Evolutionary conservation across 768 basidiomycete genomes (phyloP).

Genomic region (Cubamyces lactineus): DNA sequence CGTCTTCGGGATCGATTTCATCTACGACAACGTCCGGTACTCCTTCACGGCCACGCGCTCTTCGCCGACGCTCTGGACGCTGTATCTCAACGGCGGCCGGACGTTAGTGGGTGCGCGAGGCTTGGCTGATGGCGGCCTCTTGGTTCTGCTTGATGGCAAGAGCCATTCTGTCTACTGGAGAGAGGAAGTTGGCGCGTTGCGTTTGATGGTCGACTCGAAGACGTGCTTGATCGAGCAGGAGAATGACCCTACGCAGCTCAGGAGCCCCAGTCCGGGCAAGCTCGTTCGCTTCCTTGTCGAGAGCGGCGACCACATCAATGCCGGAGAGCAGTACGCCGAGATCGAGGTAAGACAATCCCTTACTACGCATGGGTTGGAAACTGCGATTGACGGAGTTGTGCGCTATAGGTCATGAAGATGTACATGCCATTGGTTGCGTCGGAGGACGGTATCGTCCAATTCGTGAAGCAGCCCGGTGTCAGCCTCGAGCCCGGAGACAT

Average conservation of each 20-base stretch:
- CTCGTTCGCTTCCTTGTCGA: conserved; percentile 93
- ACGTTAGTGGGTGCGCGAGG: conserved; percentile 91
- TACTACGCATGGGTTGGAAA: background rate
- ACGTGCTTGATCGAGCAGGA: conserved; percentile 99
- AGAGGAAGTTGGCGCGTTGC: conserved; percentile 93
- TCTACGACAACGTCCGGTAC: conserved; percentile 94
- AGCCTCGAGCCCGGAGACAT: conserved; percentile 97
- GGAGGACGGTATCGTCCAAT: conserved; percentile 92
- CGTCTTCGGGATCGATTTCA: conserved; percentile 95
- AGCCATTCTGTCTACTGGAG: conserved; percentile 98
- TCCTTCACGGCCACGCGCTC: conserved; percentile 95
- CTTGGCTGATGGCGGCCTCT: conserved; percentile 92
- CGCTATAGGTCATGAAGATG: conserved; percentile 92
- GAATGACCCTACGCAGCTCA: conserved; percentile 96
- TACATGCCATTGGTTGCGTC: conserved; percentile 96
- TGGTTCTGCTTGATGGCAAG: conserved; percentile 88
- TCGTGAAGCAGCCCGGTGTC: conserved; percentile 98
- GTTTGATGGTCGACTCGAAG: conserved; percentile 94
- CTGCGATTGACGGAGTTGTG: too few relatives aligned
- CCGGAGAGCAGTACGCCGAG: conserved; percentile 96
- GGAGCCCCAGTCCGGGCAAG: conserved; percentile 96
- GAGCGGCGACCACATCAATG: conserved; percentile 95
- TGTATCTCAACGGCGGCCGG: conserved; percentile 94
- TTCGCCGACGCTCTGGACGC: conserved; percentile 85
- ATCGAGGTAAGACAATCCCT: conserved; percentile 70